A percentile compares a stretch with the other conserved stretches of the same genome.
These are phyloP conservation scores for Penicillium decumbens DNA, from an alignment of 2,329 filamentous ascomycete genomes.

Conservation along the genomic window DNA sequence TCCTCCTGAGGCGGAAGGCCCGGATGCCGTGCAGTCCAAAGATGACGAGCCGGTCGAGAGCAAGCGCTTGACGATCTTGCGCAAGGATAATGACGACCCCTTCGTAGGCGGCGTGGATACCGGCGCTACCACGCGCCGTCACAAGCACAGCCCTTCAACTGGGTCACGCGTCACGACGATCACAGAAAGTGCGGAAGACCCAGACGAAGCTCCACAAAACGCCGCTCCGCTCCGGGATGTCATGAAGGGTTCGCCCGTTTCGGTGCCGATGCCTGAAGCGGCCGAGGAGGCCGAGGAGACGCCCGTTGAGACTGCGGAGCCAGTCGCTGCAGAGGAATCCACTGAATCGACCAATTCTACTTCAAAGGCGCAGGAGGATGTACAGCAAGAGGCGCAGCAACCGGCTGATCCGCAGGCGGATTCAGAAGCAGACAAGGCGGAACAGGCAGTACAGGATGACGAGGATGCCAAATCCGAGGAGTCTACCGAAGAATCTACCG, in stretches of 20 bases:
- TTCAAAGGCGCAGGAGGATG: slow-evolving; percentile 1
- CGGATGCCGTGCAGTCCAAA: slow-evolving; percentile 50
- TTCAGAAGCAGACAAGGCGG: background rate
- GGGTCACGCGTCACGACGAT: slow-evolving; percentile 76
- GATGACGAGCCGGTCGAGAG: slow-evolving; percentile 24
- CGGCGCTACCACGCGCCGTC: slow-evolving; percentile 71
- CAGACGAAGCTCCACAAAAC: slow-evolving; percentile 34
- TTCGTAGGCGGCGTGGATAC: slow-evolving; percentile 29
- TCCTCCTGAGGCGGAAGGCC: slow-evolving; percentile 83
- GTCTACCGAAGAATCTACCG: slow-evolving; percentile 1
- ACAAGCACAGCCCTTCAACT: slow-evolving; percentile 76
- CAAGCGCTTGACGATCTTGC: slow-evolving; percentile 37
- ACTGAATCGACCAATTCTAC: background rate
- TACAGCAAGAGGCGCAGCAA: slow-evolving; percentile 2
- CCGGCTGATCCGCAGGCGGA: slow-evolving; percentile 1
- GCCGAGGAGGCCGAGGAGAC: slow-evolving; percentile 11
- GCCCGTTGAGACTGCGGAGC: background rate
- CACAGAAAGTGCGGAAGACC: slow-evolving; percentile 76
- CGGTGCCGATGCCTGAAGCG: slow-evolving; percentile 10
- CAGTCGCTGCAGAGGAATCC: background rate
- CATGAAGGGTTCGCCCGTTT: slow-evolving; percentile 12
- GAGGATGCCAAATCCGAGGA: slow-evolving; percentile 1
- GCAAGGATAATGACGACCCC: slow-evolving; percentile 29
- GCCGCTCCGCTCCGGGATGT: slow-evolving; percentile 14
- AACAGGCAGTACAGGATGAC: too few species aligned